Percentiles rank a stretch among this genome's conserved stretches.
Evolutionary conservation across 495 filamentous ascomycete species (phyloP).

Genomic region (Xylaria longipes): DNA sequence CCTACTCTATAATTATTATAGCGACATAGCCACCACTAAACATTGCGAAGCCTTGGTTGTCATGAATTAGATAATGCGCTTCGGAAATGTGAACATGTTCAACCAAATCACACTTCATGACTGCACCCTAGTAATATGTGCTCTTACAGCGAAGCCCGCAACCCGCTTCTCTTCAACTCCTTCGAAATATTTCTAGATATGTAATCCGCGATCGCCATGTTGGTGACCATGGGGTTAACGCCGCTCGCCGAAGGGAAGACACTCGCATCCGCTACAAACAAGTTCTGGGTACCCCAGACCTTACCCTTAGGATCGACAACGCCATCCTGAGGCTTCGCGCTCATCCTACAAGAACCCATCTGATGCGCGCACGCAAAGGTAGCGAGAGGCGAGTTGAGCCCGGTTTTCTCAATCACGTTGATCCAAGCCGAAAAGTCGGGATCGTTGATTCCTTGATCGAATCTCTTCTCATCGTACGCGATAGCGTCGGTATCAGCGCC

Average conservation of each 20-base stretch:
- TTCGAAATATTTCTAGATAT: slow-evolving; percentile 59
- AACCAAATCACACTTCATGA: neutral
- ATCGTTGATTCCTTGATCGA: slow-evolving; percentile 66
- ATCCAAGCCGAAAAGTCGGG: slow-evolving; percentile 73
- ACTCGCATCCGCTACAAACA: slow-evolving; percentile 87
- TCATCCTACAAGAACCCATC: slow-evolving; percentile 92
- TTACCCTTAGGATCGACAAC: slow-evolving; percentile 78
- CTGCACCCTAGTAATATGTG: neutral
- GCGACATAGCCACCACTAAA: too few species aligned
- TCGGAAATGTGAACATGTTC: neutral
- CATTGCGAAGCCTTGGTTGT: too few species aligned
- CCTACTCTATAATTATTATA: too few species aligned
- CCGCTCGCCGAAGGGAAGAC: slow-evolving; percentile 89
- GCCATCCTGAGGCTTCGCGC: slow-evolving; percentile 58
- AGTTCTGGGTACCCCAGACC: slow-evolving; percentile 75
- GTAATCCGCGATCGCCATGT: slow-evolving; percentile 80
- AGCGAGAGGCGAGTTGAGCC: slow-evolving; percentile 56
- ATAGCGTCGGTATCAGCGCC: slow-evolving; percentile 26
- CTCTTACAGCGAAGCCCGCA: slow-evolving; percentile 20
- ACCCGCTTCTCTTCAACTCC: slow-evolving; percentile 40
- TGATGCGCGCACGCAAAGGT: slow-evolving; percentile 74
- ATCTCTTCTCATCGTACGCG: slow-evolving; percentile 35
- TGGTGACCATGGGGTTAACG: slow-evolving; percentile 93
- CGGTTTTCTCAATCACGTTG: slow-evolving; percentile 54
- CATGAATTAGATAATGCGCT: too few species aligned